Percentiles rank a stretch among this genome's conserved stretches.
Evolutionary conservation across 2,329 filamentous ascomycete species (phyloP).

Genomic region (Waltergamsia citrina): DNA sequence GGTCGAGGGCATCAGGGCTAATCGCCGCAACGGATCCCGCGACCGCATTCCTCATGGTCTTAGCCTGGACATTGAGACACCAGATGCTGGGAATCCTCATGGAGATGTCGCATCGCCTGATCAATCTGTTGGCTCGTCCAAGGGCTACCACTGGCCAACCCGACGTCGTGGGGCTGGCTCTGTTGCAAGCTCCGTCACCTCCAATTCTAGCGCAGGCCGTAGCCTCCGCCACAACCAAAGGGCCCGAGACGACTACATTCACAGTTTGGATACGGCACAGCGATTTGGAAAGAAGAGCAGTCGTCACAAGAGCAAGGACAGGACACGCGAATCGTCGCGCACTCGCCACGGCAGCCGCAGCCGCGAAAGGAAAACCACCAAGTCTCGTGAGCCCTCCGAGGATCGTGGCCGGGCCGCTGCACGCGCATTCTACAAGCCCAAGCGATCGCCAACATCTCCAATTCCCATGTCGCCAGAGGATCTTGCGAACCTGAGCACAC

Average conservation of each 20-base stretch:
- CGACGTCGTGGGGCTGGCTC: constrained; percentile 43
- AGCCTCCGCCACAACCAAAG: constrained; percentile 32
- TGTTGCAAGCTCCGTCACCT: constrained; percentile 47
- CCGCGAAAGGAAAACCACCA: constrained; percentile 38
- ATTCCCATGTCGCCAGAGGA: constrained; percentile 93
- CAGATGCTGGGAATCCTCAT: constrained; percentile 31
- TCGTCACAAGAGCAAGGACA: constrained; percentile 42
- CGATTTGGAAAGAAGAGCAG: constrained; percentile 47
- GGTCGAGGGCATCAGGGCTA: constrained; percentile 46
- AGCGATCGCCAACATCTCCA: constrained; percentile 84
- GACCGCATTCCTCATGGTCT: constrained; percentile 68
- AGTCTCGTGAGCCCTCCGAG: constrained; percentile 53
- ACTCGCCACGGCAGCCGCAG: constrained; percentile 39
- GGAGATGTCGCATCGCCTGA: constrained; percentile 41
- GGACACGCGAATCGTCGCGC: constrained; percentile 32
- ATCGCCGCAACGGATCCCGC: constrained; percentile 60
- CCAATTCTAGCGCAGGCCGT: constrained; percentile 40
- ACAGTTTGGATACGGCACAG: constrained; percentile 71
- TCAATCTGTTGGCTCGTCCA: constrained; percentile 41
- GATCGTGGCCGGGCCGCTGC: constrained; percentile 59
- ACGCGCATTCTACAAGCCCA: constrained; percentile 62
- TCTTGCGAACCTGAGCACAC: constrained; percentile 51
- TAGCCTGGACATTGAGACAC: constrained; percentile 50
- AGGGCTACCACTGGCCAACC: constrained; percentile 45
- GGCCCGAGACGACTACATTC: constrained; percentile 76